These are phyloP conservation scores for Fusarium veterinarium DNA, from an alignment of 2,329 filamentous ascomycete species.

Conservation along the genomic window DNA sequence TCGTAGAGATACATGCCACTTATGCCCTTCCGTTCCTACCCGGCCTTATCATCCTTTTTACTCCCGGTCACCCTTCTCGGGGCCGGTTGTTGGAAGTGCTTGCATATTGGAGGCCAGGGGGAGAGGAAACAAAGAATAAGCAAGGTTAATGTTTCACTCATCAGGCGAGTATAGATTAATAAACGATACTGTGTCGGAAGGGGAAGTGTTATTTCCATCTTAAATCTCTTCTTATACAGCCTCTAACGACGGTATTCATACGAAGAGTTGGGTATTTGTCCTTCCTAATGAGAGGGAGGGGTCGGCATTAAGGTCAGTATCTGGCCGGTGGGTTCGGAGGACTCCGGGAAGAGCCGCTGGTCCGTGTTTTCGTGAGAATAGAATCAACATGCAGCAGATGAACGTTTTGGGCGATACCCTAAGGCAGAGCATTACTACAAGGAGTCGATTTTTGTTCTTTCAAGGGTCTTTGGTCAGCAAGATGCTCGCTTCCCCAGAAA, in stretches of 20 bases:
- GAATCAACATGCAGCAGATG: conserved; percentile 3
- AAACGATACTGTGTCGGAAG: neutral
- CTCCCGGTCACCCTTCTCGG: conserved; percentile 21
- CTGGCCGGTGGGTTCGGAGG: conserved; percentile 28
- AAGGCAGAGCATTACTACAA: conserved; percentile 30
- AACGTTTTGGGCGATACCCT: conserved; percentile 18
- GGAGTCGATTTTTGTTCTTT: conserved; percentile 29
- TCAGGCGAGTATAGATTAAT: neutral
- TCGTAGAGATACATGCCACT: conserved; percentile 4
- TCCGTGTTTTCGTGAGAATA: conserved; percentile 37
- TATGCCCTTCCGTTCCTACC: conserved; percentile 26
- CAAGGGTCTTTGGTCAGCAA: conserved; percentile 22
- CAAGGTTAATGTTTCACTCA: neutral
- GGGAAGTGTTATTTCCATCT: neutral
- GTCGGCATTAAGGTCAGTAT: conserved; percentile 20
- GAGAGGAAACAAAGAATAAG: neutral
- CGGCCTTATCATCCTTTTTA: conserved; percentile 11
- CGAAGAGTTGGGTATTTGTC: neutral
- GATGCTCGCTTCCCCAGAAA: conserved; percentile 39
- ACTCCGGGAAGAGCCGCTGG: conserved; percentile 41
- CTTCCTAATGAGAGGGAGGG: conserved; percentile 12
- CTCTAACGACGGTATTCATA: neutral
- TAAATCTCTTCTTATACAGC: neutral
- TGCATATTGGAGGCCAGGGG: conserved; percentile 7
- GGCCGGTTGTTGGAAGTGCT: conserved; percentile 27